phyloP scores from a whole-genome alignment of 371 early-diverging fungal species.

The Mucor circinelloides region DNA sequence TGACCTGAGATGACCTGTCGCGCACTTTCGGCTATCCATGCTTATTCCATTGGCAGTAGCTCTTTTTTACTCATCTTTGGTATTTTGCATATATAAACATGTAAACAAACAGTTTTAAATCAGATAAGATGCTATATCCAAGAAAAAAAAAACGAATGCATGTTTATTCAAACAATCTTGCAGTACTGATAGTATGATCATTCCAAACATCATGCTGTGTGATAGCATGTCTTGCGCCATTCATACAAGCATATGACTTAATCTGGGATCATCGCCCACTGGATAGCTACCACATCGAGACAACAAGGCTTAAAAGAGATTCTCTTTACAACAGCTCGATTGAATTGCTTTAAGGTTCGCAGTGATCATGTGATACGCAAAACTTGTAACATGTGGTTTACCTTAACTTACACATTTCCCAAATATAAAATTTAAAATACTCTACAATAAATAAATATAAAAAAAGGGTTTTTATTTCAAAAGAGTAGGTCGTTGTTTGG shows the following conservation, averaged over 20 bases:
- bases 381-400: not conserved
- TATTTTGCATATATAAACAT: not conserved
- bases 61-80: not conserved
- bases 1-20: not conserved
- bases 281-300: not conserved
- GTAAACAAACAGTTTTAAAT: not conserved
- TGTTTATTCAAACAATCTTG: too few relatives aligned
- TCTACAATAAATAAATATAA: slow-evolving; percentile 4
- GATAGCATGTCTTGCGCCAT: too few relatives aligned
- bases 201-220: too few relatives aligned
- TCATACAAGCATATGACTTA: too few relatives aligned
- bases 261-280: too few relatives aligned
- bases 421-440: not conserved
- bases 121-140: not conserved
- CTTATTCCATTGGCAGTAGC: too few relatives aligned
- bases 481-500: not conserved
- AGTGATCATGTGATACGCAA: slow-evolving; percentile 5
- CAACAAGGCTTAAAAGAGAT: not conserved
- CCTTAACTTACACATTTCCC: not conserved
- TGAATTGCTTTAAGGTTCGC: not conserved
- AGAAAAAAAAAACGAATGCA: not conserved
- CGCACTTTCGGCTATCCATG: not conserved
- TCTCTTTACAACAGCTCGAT: not conserved
- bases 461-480: not conserved
- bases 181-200: too few relatives aligned